Evolutionary conservation across 768 basidiomycete species (phyloP).

Genomic region (Suillus placidus): DNA sequence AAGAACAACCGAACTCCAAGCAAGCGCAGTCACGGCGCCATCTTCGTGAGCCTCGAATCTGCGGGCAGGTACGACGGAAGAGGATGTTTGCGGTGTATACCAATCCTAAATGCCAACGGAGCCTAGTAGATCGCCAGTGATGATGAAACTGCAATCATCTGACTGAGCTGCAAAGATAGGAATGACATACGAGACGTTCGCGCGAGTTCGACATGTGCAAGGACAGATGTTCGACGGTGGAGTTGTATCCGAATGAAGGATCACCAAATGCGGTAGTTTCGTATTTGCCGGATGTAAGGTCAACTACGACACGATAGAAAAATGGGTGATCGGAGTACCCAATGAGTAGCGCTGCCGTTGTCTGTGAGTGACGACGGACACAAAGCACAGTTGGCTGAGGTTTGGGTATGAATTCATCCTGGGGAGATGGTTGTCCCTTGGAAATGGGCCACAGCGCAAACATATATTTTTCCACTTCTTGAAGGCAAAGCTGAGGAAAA

Average conservation of each 20-base stretch:
- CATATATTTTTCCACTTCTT: too few species aligned
- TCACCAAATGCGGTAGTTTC: slow-evolving; percentile 53
- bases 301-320: slow-evolving; percentile 55
- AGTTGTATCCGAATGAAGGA: slow-evolving; percentile 50
- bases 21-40: slow-evolving; percentile 63
- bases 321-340: slow-evolving; percentile 51
- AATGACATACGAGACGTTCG: too few species aligned
- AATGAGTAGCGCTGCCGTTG: slow-evolving; percentile 44
- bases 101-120: slow-evolving; percentile 65
- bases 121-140: slow-evolving; percentile 69
- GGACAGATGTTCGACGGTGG: slow-evolving; percentile 35
- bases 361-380: slow-evolving; percentile 11
- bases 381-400: slow-evolving; percentile 12
- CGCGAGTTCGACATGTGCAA: too few species aligned
- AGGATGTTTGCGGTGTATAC: slow-evolving; percentile 21
- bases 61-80: slow-evolving; percentile 38
- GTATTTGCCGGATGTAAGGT: slow-evolving; percentile 29
- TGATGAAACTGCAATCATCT: slow-evolving; percentile 51
- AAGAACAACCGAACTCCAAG: too few species aligned
- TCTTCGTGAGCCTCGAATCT: slow-evolving; percentile 71
- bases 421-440: slow-evolving; percentile 7
- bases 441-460: slow-evolving; percentile 39
- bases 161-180: slow-evolving; percentile 47
- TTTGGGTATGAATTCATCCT: slow-evolving; percentile 16
- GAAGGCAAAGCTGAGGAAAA: too few species aligned